A percentile compares a stretch with the other conserved stretches of the same genome.
Evolutionary conservation across 2,329 filamentous ascomycete species (phyloP).

Genomic region (Apiospora sp.): DNA sequence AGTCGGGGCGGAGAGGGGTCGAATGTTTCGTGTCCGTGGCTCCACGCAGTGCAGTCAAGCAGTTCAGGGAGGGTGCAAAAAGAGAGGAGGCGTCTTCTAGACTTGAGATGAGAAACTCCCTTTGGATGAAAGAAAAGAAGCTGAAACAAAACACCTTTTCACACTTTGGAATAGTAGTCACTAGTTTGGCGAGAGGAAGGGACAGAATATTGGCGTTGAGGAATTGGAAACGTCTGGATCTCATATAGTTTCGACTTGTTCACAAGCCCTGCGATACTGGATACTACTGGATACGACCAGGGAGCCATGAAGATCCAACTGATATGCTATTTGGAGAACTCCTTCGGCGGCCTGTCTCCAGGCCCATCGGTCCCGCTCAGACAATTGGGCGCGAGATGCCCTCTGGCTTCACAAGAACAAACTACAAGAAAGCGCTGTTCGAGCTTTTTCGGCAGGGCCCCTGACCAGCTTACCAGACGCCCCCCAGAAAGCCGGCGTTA

Average conservation of each 20-base stretch:
- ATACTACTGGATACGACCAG: conserved; percentile 15
- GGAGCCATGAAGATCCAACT: conserved; percentile 18
- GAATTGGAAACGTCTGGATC: conserved; percentile 19
- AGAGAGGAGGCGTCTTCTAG: conserved; percentile 12
- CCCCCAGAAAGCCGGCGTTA: conserved; percentile 20
- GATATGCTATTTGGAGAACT: conserved; percentile 21
- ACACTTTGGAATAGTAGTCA: conserved; percentile 1
- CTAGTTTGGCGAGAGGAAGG: conserved; percentile 13
- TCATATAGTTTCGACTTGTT: conserved; percentile 17
- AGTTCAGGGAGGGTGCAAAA: background rate
- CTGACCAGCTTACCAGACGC: background rate
- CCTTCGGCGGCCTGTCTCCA: conserved; percentile 13
- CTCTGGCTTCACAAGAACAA: conserved; percentile 2
- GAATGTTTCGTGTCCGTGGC: conserved; percentile 15
- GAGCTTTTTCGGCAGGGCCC: conserved; percentile 6
- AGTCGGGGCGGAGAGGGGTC: conserved; percentile 14
- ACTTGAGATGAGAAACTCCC: conserved; percentile 11
- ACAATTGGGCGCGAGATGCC: conserved; percentile 17
- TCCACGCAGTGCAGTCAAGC: conserved; percentile 6
- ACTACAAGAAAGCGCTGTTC: background rate
- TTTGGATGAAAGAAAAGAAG: background rate
- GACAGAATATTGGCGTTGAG: conserved; percentile 14
- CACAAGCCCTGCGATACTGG: background rate
- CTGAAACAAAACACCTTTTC: conserved; percentile 14
- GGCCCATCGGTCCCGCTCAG: conserved; percentile 5